These are phyloP conservation scores for Tricholoma furcatifolium DNA, from an alignment of 768 basidiomycete species.

Conservation along the genomic window DNA sequence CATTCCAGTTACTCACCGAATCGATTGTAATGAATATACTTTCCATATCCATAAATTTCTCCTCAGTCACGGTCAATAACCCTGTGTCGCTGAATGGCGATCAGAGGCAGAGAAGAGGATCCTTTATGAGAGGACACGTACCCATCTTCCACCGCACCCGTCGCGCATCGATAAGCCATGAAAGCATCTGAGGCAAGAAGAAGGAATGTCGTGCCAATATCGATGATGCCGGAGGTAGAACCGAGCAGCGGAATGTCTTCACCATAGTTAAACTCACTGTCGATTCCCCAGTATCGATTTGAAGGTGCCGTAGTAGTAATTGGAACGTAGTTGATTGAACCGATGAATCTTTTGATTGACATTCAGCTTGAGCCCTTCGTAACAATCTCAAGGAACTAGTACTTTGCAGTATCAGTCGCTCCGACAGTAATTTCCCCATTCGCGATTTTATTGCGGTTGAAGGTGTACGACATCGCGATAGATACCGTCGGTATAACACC, in stretches of 20 bases:
- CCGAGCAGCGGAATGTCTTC: constrained; percentile 30
- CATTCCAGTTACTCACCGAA: constrained; percentile 24
- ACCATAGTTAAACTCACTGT: constrained; percentile 47
- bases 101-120: neutral
- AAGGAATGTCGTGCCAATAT: constrained; percentile 21
- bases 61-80: constrained; percentile 49
- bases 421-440: constrained; percentile 63
- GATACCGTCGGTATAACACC: constrained; percentile 43
- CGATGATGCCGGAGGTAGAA: constrained; percentile 39
- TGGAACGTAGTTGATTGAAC: constrained; percentile 29
- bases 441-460: constrained; percentile 30
- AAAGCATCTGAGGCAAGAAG: constrained; percentile 61
- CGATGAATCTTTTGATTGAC: constrained; percentile 19
- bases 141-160: constrained; percentile 51
- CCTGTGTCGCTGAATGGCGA: constrained; percentile 43
- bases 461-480: constrained; percentile 53
- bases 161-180: constrained; percentile 50
- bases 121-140: constrained; percentile 21
- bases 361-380: neutral
- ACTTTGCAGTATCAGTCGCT: constrained; percentile 47
- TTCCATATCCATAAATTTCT: constrained; percentile 47
- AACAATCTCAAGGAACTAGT: constrained; percentile 5
- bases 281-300: constrained; percentile 50
- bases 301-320: constrained; percentile 45
- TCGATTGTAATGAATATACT: constrained; percentile 55